Percentiles rank a stretch among this genome's conserved stretches.
phyloP scores from a whole-genome alignment of 345 rosid genomes.

The Cardamine occulta region DNA sequence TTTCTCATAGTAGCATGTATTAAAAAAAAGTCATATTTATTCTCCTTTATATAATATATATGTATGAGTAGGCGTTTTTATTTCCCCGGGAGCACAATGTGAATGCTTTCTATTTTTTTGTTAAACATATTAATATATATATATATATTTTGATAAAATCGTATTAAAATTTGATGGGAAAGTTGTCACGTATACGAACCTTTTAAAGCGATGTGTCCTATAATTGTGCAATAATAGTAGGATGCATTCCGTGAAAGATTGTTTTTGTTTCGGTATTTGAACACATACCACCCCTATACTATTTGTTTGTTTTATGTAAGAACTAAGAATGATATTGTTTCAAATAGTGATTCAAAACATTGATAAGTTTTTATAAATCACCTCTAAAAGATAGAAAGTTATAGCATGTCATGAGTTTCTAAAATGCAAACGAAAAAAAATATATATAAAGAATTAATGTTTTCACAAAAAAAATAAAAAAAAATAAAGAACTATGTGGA shows the following conservation, averaged over 20 bases:
- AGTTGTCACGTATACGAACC: slow-evolving; percentile 27
- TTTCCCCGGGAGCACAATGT: slow-evolving; percentile 6
- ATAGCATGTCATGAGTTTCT: background rate
- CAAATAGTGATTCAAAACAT: background rate
- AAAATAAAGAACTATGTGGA: background rate
- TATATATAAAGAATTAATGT: background rate
- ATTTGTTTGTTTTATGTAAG: background rate
- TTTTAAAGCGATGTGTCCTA: slow-evolving; percentile 14
- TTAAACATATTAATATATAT: background rate
- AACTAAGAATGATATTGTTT: background rate
- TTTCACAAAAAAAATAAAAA: background rate
- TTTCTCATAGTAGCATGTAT: slow-evolving; percentile 32
- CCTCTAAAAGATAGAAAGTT: background rate
- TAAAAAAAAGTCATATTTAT: background rate
- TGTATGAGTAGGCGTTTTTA: background rate
- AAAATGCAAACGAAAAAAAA: background rate
- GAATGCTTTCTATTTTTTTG: background rate
- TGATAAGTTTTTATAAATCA: background rate
- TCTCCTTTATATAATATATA: background rate
- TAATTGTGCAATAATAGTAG: slow-evolving; percentile 15
- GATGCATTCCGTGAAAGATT: slow-evolving; percentile 14
- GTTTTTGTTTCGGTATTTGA: slow-evolving; percentile 15
- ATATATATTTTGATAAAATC: too few species aligned
- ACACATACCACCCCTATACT: background rate
- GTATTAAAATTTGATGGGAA: background rate